Evolutionary conservation across 139 green algal species (phyloP), one percentile per base, ranked within the genome.

Genomic region (Monoraphidium neglectum): DNA sequence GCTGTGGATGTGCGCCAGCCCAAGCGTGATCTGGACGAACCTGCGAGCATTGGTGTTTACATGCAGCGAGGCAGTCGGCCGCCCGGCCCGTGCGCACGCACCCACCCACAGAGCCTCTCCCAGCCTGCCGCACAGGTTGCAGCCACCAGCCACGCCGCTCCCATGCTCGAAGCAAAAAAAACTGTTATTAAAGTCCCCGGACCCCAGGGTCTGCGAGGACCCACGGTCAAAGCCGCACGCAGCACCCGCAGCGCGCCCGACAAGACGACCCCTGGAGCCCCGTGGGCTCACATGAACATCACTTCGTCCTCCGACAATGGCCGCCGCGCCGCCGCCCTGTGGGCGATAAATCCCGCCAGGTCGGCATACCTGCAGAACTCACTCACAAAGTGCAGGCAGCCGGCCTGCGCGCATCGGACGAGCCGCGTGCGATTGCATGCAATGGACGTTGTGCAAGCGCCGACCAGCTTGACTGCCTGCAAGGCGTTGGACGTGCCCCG

Each of bases 251-350:
- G 57, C n/a, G 6, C 16, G 8, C 26, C 28, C 26, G 10, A 8
- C 26, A 67, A 61, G 51, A 83, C 77, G 24, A 81, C 66, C 53
- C 38, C 75, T 65, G 28, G 70, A 8, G 6, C 57, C 26, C n/a
- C 21, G 51, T 21, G 18, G 51, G 63, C 82, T 43, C 53, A 81
- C 66, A 73, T 87, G 65, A 92, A 84, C 91, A 95, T 93, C 57
- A 95, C 86, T 26, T 93, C 84, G 5, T 91, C 83, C 82, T 95
- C 92, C 1, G 63, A 70, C 40, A 94, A 85, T 8, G 86, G 77
- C 56, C 79, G 83, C 63, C 84, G 80, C 28, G 87, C 70, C 40
- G 68, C 35, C 46, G 82, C 83, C 24, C 83, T 59, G 72, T 82
- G 65, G 46, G 84, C 51, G 24, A 93, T 86, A 15, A 85, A 43